Evolutionary conservation across 176 grass and related monocot species (phyloP).

Genomic region (Avena atlantica): DNA sequence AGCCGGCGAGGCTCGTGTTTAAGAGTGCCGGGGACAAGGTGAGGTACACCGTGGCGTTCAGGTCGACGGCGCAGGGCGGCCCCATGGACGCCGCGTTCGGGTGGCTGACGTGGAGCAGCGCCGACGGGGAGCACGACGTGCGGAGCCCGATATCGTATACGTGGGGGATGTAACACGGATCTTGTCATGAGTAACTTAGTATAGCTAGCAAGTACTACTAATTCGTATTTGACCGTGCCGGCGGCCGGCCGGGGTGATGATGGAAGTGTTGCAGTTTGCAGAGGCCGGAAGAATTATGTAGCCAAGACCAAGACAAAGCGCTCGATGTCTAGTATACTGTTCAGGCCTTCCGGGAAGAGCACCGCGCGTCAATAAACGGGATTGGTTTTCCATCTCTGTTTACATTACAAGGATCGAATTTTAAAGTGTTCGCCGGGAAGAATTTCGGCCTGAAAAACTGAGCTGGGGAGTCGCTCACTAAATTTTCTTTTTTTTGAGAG

Average conservation of each 20-base stretch:
- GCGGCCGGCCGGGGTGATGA: neutral
- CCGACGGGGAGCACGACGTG: slow-evolving; percentile 56
- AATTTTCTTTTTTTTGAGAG: no score
- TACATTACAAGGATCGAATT: no score
- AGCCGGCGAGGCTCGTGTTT: slow-evolving; percentile 73
- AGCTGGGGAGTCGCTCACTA: no score
- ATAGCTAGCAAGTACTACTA: neutral
- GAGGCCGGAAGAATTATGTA: slow-evolving; percentile 13
- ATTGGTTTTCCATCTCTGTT: neutral
- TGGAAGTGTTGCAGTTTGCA: neutral
- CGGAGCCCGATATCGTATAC: slow-evolving; percentile 75
- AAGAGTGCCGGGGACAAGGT: slow-evolving; percentile 58
- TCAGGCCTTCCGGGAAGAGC: neutral
- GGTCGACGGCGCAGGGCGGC: slow-evolving; percentile 49
- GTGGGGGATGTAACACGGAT: slow-evolving; percentile 49
- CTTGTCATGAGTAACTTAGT: neutral
- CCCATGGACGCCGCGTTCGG: slow-evolving; percentile 65
- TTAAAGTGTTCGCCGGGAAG: no score
- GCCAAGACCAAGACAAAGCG: neutral
- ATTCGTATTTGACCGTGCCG: neutral
- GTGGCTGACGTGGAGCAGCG: slow-evolving; percentile 76
- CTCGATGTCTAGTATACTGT: neutral
- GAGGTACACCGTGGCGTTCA: slow-evolving; percentile 65
- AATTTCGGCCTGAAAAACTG: no score
- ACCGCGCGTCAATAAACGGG: neutral